Percentiles rank a stretch among this genome's conserved stretches.
Evolutionary conservation across 768 basidiomycete species (phyloP).

Genomic region (Termitomyces sp.): DNA sequence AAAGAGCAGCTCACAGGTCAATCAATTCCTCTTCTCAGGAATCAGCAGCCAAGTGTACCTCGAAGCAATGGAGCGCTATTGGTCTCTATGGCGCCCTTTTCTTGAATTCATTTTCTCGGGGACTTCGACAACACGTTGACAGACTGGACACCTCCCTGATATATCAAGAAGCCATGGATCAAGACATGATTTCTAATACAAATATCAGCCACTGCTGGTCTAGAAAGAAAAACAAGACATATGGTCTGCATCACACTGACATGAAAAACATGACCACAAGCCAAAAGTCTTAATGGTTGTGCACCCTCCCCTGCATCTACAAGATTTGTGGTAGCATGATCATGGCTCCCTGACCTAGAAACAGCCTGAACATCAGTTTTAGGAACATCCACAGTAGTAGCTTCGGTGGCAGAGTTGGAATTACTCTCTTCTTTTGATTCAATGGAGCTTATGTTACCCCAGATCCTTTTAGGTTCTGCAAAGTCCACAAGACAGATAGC

Average conservation of each 20-base stretch:
- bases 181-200: conserved; percentile 70
- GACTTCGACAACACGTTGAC: conserved; percentile 68
- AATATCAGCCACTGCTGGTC: neutral
- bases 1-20: neutral
- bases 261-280: conserved; percentile 88
- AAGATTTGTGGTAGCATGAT: conserved; percentile 31
- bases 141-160: conserved; percentile 84
- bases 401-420: neutral
- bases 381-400: neutral
- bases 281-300: conserved; percentile 69
- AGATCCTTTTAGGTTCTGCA: conserved; percentile 54
- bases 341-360: neutral
- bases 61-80: neutral
- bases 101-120: conserved; percentile 19
- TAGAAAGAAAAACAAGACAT: neutral
- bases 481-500: conserved; percentile 85
- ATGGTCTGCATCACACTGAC: conserved; percentile 37
- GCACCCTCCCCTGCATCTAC: conserved; percentile 72
- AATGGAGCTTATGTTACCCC: conserved; percentile 1
- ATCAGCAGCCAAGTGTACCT: too few species aligned
- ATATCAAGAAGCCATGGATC: conserved; percentile 87
- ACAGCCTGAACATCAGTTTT: conserved; percentile 3
- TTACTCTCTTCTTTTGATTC: neutral
- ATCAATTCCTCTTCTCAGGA: neutral
- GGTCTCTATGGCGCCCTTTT: conserved; percentile 4